Evolutionary conservation across 2,329 filamentous ascomycete species (phyloP).

Genomic region (Zymoseptoria crescenta): DNA sequence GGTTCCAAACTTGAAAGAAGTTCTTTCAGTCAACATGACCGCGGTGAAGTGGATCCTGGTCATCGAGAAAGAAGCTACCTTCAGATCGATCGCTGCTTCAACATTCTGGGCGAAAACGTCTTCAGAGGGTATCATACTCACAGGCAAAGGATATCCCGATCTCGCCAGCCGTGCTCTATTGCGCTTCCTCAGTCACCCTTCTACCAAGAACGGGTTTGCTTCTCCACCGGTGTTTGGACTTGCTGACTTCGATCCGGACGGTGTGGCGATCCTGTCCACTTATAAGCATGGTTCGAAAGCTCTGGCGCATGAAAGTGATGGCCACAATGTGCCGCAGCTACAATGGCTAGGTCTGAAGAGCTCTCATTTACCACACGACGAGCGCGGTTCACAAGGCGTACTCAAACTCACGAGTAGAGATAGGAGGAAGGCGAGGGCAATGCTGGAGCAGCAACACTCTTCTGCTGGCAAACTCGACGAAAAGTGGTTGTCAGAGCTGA

Average conservation of each 20-base stretch:
- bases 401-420: slow-evolving; percentile 50
- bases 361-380: slow-evolving; percentile 21
- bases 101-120: slow-evolving; percentile 46
- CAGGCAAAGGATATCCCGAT: slow-evolving; percentile 77
- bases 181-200: slow-evolving; percentile 41
- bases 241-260: slow-evolving; percentile 70
- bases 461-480: slow-evolving; percentile 2
- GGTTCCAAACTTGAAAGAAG: slow-evolving; percentile 48
- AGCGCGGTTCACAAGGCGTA: slow-evolving; percentile 33
- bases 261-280: slow-evolving; percentile 63
- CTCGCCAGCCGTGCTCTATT: slow-evolving; percentile 61
- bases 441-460: slow-evolving; percentile 36
- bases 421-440: slow-evolving; percentile 47
- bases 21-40: slow-evolving; percentile 45
- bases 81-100: slow-evolving; percentile 56
- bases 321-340: slow-evolving; percentile 44
- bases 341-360: slow-evolving; percentile 58
- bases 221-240: slow-evolving; percentile 52
- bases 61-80: slow-evolving; percentile 79
- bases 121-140: slow-evolving; percentile 59
- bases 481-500: slow-evolving; percentile 47
- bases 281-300: slow-evolving; percentile 64
- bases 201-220: slow-evolving; percentile 37
- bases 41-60: slow-evolving; percentile 58
- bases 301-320: slow-evolving; percentile 51